Conservation (phyloP, 106 monocot genomes). For the Dendrobium officinale region DNA sequence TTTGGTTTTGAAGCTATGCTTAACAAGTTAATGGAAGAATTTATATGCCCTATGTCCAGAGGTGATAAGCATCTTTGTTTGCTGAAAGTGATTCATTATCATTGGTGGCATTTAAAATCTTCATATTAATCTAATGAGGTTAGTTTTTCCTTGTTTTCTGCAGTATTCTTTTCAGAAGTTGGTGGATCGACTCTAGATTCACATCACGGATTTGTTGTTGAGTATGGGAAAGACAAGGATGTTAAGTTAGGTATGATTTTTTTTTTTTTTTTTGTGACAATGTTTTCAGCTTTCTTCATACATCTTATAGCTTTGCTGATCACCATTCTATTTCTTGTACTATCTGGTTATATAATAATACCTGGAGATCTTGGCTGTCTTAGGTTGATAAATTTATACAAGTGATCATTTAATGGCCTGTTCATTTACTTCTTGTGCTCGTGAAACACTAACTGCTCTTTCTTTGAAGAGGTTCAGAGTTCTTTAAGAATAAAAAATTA, state of each 20-base stretch:
- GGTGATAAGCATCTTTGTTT: conserved; percentile 35
- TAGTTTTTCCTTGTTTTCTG: conserved; percentile 9
- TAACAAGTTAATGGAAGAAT: conserved; percentile 82
- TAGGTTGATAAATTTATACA: neutral
- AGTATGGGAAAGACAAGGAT: conserved; percentile 94
- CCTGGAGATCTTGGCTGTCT: neutral
- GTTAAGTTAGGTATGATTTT: conserved; percentile 63
- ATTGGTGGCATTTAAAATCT: neutral
- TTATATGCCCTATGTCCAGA: conserved; percentile 76
- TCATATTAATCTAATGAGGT: neutral
- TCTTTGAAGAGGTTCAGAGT: neutral
- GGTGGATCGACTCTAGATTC: conserved; percentile 83
- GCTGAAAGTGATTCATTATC: neutral
- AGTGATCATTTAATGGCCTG: neutral
- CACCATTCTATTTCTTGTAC: neutral
- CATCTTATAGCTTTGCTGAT: neutral
- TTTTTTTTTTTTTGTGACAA: neutral
- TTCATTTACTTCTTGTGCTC: neutral
- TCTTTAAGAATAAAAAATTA: neutral
- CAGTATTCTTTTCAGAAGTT: conserved; percentile 85
- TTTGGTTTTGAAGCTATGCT: conserved; percentile 97
- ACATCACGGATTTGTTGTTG: conserved; percentile 94
- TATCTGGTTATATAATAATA: neutral
- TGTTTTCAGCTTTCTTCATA: neutral
- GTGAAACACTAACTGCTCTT: neutral